Base-by-base conservation (phyloP, 148 eudicot species). In the Camellia sinensis region DNA sequence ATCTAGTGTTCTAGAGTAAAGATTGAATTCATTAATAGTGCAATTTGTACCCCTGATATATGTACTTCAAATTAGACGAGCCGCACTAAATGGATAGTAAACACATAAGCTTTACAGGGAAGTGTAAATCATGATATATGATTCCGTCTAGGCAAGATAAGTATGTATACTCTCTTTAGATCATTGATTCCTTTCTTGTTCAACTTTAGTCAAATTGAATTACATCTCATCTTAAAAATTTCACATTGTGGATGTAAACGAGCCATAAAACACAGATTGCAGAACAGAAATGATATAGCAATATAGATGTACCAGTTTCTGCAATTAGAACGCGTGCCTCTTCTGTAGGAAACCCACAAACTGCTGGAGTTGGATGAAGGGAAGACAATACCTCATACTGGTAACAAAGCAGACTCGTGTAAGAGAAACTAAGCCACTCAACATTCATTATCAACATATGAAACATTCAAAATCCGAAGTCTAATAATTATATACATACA, bases 291-390 rank as follows among this genome's bases (percentile, higher is more conserved):
- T 74, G 48, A 75, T 64, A 22, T 53, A n/a, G 67, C 13, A 14
- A 37, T 69, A 48, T 11, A 82, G 9, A 65, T 18, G 10, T 88
- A 95, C 99, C 99, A 74, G 92, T 95, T 85, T 95, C 93, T 70
- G 95, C 88, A 82, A 95, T 95, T 44, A 95, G 86, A 70, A 85
- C 79, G 9, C 97, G 89, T 48, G 99, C 97, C 65, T 92, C 98
- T 78, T 95, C 95, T 10, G 92, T 83, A 41, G 99, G 99, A 77
- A 85, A 92, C 61, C 99, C 99, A 84, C 98, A 95, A 65, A 95
- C 99, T 79, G 99, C 99, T 82, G 99, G 99, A 79, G 88, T 95
- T 71, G 99, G 99, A 78, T 95, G 98, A 67, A 95, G 94, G 54
- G 91, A 88, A 71, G 97, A 89, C 86, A 95, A 86, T 81, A 95